Percentiles rank a stretch among this genome's conserved stretches.
Evolutionary conservation across 768 basidiomycete species (phyloP).

Genomic region (Leccinellum rugosiceps): DNA sequence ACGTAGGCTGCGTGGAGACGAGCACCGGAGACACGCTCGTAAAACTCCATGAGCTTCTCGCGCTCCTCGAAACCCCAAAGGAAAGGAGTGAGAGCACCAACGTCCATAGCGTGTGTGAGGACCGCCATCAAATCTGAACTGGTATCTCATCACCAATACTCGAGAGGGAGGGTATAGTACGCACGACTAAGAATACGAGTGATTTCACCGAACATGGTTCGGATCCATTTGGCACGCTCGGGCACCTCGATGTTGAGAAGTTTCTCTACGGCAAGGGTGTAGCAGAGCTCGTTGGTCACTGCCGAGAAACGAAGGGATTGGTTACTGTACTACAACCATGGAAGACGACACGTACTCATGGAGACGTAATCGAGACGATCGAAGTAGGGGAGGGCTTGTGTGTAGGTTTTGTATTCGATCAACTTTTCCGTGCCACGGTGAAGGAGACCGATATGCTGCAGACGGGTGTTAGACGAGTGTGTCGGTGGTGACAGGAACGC

Average conservation of each 20-base stretch:
- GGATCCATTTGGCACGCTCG: conserved; percentile 97
- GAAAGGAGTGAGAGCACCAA: conserved; percentile 97
- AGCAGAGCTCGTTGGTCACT: conserved; percentile 99
- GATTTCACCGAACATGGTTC: conserved; percentile 95
- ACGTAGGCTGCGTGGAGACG: conserved; percentile 98
- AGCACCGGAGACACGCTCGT: conserved; percentile 97
- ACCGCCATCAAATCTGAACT: conserved; percentile 89
- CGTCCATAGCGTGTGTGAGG: conserved; percentile 94
- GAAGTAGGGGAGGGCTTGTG: conserved; percentile 96
- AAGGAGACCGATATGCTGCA: conserved; percentile 87
- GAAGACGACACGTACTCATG: conserved; percentile 70
- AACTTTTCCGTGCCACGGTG: conserved; percentile 98
- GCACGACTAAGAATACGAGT: conserved; percentile 91
- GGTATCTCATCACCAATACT: background rate
- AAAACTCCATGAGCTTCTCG: conserved; percentile 99
- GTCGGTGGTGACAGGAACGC: conserved; percentile 18
- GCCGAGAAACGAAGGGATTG: conserved; percentile 7
- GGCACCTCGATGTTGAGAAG: conserved; percentile 96
- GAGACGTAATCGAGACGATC: conserved; percentile 99
- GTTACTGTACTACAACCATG: background rate
- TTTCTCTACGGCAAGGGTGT: conserved; percentile 96
- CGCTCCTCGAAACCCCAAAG: conserved; percentile 99
- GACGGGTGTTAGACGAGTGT: conserved; percentile 8
- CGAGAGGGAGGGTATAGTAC: conserved; percentile 25
- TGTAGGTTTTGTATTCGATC: conserved; percentile 98